Conservation (phyloP, 176 grass and related monocot species). For the Zea luxurians region DNA sequence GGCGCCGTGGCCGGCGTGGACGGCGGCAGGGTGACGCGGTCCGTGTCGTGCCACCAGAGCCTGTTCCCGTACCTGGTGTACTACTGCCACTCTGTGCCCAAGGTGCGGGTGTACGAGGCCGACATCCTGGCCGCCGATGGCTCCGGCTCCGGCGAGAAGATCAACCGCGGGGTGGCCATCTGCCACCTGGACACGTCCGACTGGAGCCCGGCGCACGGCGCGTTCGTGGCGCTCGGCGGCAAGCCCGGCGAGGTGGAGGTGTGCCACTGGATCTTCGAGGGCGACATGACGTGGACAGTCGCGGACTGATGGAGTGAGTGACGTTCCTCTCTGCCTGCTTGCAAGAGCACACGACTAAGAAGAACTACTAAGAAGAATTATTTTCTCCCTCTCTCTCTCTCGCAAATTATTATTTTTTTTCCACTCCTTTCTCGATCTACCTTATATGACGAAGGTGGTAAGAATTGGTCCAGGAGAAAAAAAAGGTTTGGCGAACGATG, state of each 20-base stretch:
- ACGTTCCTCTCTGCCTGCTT: slow-evolving; percentile 28
- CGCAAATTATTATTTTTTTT: not conserved
- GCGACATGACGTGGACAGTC: slow-evolving; percentile 86
- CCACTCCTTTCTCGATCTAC: slow-evolving; percentile 30
- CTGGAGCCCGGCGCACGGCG: slow-evolving; percentile 66
- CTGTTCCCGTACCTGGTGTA: slow-evolving; percentile 89
- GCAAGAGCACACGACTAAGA: not conserved
- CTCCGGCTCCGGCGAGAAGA: slow-evolving; percentile 18
- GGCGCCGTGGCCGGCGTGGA: slow-evolving; percentile 53
- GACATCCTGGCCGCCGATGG: slow-evolving; percentile 44
- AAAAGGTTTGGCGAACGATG: slow-evolving; percentile 22
- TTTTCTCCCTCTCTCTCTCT: not conserved
- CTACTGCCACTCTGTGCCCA: slow-evolving; percentile 85
- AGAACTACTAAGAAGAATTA: slow-evolving; percentile 15
- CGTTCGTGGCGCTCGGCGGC: slow-evolving; percentile 61
- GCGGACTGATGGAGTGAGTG: slow-evolving; percentile 40
- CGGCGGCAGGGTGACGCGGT: slow-evolving; percentile 57
- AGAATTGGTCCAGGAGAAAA: slow-evolving; percentile 37
- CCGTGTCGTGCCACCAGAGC: slow-evolving; percentile 88
- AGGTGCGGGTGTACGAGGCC: slow-evolving; percentile 74
- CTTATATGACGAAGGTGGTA: slow-evolving; percentile 17
- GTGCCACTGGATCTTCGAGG: slow-evolving; percentile 90
- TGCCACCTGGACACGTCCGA: slow-evolving; percentile 86
- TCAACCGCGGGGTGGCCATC: slow-evolving; percentile 77
- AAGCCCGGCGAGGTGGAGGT: slow-evolving; percentile 73